Base-by-base conservation (phyloP, 1,139 yeast genomes). In the Scheffersomyces insectosa region DNA sequence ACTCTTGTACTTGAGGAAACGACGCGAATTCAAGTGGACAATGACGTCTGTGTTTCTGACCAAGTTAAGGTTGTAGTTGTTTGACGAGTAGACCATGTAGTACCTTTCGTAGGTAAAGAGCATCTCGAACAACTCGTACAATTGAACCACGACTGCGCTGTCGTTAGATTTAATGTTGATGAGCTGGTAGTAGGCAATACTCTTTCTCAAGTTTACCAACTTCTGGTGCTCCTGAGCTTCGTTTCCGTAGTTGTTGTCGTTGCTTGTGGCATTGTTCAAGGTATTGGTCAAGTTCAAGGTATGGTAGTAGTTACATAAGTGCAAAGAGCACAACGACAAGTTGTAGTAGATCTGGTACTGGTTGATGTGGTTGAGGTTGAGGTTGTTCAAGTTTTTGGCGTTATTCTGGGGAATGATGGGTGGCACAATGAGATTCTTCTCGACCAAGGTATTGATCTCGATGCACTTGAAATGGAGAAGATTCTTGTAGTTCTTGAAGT, bases 171-270 rank as follows among this genome's bases (percentile, higher is more conserved):
- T 56, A 23, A 61, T 48, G 46, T 66, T 65, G 12, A 72, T 64
- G 37, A 71, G 53, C 46, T 69, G 74, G 46, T 59, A 69, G 47
- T 58, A 68, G 13, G 70, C 57, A n/a, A 71, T 62, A n/a, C 72
- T 63, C 37, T 64, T 65, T 39, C 70, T 56, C 28, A 71, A 49
- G 48, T 66, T 57, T 37, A 66, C 50, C 14, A 70, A 55, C 43
- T 68, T 68, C 42, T 69, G 72, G 45, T 70, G 70, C 41, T 66
- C 69, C 40, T 54, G 57, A 16, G 45, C 46, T 30, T 54, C 57
- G 34, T 54, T 54, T 5, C 57, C 57, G 36, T 48, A 54, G 34
- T 54, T 51, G 37, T 39, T 42, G 11, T 47, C 50, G 39, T 45
- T 43, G 5, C 42, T 41, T 36, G 45, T 57, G 54, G 50, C 33